Base-by-base conservation (phyloP, 2,329 filamentous ascomycete genomes). In the Aureobasidium leucospermi region DNA sequence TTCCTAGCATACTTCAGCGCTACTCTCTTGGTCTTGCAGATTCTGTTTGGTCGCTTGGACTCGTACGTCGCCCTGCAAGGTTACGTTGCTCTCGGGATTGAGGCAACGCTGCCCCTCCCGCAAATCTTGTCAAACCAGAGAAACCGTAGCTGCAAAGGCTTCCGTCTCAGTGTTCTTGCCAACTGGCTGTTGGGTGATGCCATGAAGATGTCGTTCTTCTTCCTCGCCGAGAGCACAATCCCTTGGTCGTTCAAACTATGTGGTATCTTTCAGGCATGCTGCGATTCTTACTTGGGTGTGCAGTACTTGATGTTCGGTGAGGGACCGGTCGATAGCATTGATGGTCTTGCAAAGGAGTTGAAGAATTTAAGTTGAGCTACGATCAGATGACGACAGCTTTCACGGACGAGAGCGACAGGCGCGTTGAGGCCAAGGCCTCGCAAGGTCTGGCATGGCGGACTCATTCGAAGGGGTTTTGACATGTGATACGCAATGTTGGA, bases 231-330 rank as follows among this genome's bases (percentile, higher is more conserved):
- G 1, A 82, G 80, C 1, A 83, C 83, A 4, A 74, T 94, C 34
- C 89, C 89, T 0, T 81, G 81, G 80, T 84, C 87, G 1, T 95
- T 94, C 74, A 93, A 93, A 76, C 74, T 90, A 19, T 93, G 89
- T 69, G 90, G 88, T 64, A 79, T 90, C 59, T 91, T 94, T 73
- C 89, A 94, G 77, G 87, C 88, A 19, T 77, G 76, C 23, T 93
- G 90, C 74, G 89, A 95, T 75, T 74, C 79, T 51, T 85, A 88
- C 63, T 78, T 94, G 47, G 89, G 88, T 1, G 71, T 87, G 15
- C 89, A 94, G 71, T 93, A 89, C 73, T 80, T 81, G 67, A 77
- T 86, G 73, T 91, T 88, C 71, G 85, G 85, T 10, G 77, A 80
- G 52, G 79, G 80, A 5, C 76, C 73, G 36, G 63, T 68, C 23